Percentiles rank a stretch among this genome's conserved stretches.
Evolutionary conservation across 345 rosid species (phyloP).

Genomic region (Euphorbia peplus): DNA sequence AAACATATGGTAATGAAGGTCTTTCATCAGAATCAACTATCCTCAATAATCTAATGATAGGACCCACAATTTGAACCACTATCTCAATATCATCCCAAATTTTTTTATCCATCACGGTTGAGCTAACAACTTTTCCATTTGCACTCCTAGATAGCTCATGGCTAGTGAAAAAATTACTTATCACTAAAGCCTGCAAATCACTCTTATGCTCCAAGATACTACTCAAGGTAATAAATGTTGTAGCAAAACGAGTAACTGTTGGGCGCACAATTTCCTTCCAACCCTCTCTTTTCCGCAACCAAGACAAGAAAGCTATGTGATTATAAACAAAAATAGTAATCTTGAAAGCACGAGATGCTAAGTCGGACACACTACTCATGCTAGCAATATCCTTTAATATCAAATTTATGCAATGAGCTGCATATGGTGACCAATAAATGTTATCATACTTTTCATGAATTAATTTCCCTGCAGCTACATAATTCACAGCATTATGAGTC

Average conservation of each 20-base stretch:
- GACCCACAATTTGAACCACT: neutral
- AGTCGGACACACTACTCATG: neutral
- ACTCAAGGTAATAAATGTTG: neutral
- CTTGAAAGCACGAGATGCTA: neutral
- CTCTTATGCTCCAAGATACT: neutral
- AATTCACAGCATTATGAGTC: neutral
- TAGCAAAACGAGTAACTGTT: neutral
- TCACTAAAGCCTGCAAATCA: neutral
- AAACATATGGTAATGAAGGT: neutral
- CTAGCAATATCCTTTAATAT: too few relatives aligned
- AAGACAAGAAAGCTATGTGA: neutral
- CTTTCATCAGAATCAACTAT: too few relatives aligned
- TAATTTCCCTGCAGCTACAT: neutral
- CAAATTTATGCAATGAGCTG: neutral
- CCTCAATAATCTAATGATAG: neutral
- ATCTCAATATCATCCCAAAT: neutral
- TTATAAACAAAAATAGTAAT: slow-evolving; percentile 4
- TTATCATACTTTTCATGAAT: too few relatives aligned
- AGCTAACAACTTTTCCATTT: neutral
- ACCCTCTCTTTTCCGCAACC: neutral
- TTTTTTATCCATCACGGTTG: neutral
- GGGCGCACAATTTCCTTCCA: neutral
- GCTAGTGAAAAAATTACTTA: neutral
- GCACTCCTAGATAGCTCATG: too few relatives aligned
- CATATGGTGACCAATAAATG: neutral